A percentile compares a stretch with the other conserved stretches of the same genome.
These are phyloP conservation scores for Aspergillus calidoustus DNA, from an alignment of 2,329 filamentous ascomycete genomes.

Conservation along the genomic window DNA sequence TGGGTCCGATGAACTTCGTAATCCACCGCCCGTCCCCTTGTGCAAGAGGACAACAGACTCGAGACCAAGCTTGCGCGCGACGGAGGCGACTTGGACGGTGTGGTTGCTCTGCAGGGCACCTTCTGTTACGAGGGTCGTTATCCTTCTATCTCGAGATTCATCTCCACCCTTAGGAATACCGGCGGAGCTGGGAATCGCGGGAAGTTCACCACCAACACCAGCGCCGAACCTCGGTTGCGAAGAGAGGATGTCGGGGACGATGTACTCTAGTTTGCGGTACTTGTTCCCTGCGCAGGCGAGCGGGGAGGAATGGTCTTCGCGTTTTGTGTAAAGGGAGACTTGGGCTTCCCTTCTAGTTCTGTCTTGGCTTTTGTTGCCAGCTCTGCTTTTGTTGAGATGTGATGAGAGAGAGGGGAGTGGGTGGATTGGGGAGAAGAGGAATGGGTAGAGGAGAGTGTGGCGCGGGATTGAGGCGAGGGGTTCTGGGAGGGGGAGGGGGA, in stretches of 20 bases:
- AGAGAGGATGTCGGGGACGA: conserved; percentile 39
- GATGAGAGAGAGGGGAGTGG: conserved; percentile 28
- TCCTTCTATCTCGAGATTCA: neutral
- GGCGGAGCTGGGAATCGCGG: neutral
- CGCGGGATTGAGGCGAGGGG: conserved; percentile 34
- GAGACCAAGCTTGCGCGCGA: conserved; percentile 34
- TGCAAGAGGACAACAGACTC: conserved; percentile 34
- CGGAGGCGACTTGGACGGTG: conserved; percentile 39
- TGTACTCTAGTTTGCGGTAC: conserved; percentile 45
- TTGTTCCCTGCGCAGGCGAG: conserved; percentile 43
- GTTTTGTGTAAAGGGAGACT: conserved; percentile 37
- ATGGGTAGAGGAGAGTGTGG: conserved; percentile 34
- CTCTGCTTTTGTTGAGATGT: neutral
- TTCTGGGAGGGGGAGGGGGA: conserved; percentile 26
- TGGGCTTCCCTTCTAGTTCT: neutral
- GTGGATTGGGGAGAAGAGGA: conserved; percentile 37
- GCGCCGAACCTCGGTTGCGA: neutral
- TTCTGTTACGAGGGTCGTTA: conserved; percentile 41
- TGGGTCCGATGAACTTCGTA: conserved; percentile 24
- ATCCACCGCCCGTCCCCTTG: conserved; percentile 34
- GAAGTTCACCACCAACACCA: neutral
- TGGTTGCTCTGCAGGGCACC: conserved; percentile 45
- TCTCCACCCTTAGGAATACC: neutral
- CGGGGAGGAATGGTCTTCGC: conserved; percentile 42
- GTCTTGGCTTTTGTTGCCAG: conserved; percentile 13